phyloP scores from a whole-genome alignment of 768 basidiomycete genomes.

The Hortiboletus flavorubellus region DNA sequence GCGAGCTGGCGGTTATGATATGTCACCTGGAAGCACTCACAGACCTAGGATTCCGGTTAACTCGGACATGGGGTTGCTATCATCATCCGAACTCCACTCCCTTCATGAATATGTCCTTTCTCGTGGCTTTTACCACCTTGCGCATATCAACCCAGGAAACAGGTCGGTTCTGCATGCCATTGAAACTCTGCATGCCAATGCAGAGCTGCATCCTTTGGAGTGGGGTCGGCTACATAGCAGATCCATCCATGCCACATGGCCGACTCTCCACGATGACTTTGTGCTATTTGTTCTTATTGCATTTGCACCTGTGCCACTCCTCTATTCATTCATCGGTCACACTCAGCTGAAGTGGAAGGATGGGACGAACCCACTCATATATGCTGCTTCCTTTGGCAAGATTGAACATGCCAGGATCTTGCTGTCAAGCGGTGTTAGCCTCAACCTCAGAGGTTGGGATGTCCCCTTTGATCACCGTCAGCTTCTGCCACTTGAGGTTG shows the following conservation, averaged over 20 bases:
- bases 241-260: not conserved
- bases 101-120: not conserved
- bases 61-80: not conserved
- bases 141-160: not conserved
- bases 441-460: not conserved
- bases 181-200: not conserved
- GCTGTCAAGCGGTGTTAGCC: not conserved
- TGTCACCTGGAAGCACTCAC: not conserved
- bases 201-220: not conserved
- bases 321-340: not conserved
- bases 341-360: not conserved
- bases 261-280: not conserved
- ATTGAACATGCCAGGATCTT: not conserved
- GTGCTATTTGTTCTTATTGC: not conserved
- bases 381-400: not conserved
- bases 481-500: slow-evolving; percentile 1
- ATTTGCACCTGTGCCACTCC: not conserved
- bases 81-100: not conserved
- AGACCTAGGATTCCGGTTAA: too few relatives aligned
- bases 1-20: not conserved
- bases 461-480: not conserved
- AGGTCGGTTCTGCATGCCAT: not conserved
- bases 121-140: not conserved
- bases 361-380: slow-evolving; percentile 2
- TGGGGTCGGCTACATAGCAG: not conserved